phyloP scores from a whole-genome alignment of 495 filamentous ascomycete genomes.

The Peziza echinospora region DNA sequence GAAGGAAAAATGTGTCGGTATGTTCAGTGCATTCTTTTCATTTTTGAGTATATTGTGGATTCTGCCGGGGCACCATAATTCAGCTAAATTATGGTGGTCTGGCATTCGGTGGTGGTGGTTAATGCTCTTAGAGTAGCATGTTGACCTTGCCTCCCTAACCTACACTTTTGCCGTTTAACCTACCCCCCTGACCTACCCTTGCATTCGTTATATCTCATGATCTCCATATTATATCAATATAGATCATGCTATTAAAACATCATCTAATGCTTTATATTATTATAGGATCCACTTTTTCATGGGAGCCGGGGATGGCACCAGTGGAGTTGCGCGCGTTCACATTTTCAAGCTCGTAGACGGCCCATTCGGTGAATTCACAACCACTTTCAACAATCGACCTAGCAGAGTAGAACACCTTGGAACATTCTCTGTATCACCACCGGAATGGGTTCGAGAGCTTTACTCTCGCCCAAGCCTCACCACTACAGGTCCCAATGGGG shows the following conservation, averaged over 20 bases:
- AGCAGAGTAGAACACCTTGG: background rate
- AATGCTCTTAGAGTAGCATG: too few relatives aligned
- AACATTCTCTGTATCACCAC: background rate
- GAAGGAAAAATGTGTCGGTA: background rate
- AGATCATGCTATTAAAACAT: too few relatives aligned
- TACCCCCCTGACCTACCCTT: too few relatives aligned
- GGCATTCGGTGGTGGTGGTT: too few relatives aligned
- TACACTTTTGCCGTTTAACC: too few relatives aligned
- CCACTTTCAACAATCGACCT: background rate
- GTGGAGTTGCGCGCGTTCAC: background rate
- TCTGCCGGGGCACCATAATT: background rate
- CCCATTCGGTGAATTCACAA: background rate
- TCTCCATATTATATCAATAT: too few relatives aligned
- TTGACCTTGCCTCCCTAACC: too few relatives aligned
- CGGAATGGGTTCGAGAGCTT: background rate
- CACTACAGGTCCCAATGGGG: background rate
- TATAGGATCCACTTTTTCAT: background rate
- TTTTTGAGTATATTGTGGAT: background rate
- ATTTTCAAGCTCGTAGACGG: background rate
- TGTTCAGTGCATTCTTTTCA: background rate
- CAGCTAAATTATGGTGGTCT: too few relatives aligned
- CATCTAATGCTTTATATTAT: background rate
- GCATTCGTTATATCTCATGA: too few relatives aligned
- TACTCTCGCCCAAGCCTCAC: background rate
- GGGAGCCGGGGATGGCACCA: background rate